Percentiles rank a stretch among this genome's conserved stretches.
Conservation (phyloP, 2,329 filamentous ascomycete species). For the Colletotrichum cordylinicola region DNA sequence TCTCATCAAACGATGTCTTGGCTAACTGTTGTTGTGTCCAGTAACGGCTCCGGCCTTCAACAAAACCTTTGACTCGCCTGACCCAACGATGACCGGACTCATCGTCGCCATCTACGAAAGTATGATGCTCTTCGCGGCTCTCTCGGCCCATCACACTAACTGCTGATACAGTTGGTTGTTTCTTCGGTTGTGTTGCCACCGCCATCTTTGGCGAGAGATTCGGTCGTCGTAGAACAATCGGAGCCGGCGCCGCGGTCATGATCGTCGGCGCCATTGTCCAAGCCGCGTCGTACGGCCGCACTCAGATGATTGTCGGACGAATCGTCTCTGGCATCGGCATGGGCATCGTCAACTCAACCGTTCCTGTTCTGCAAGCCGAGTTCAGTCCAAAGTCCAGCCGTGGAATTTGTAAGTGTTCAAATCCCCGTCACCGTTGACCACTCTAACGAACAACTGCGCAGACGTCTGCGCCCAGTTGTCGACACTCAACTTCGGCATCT, state of each 20-base stretch:
- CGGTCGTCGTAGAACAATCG: conserved; percentile 46
- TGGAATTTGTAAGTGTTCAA: conserved; percentile 32
- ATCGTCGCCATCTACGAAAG: conserved; percentile 53
- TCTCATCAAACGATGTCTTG: neutral
- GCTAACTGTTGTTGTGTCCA: conserved; percentile 25
- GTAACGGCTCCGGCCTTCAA: conserved; percentile 46
- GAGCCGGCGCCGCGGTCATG: conserved; percentile 46
- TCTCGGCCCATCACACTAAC: neutral
- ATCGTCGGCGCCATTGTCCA: conserved; percentile 49
- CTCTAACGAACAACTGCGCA: conserved; percentile 9
- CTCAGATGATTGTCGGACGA: conserved; percentile 50
- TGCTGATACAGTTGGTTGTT: conserved; percentile 29
- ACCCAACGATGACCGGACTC: conserved; percentile 45
- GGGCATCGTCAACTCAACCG: conserved; percentile 50
- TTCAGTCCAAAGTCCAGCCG: conserved; percentile 43
- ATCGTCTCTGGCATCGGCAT: conserved; percentile 53
- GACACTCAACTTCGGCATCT: conserved; percentile 52
- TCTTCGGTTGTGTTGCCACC: conserved; percentile 28
- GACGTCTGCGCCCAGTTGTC: conserved; percentile 52
- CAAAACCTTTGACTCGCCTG: conserved; percentile 42
- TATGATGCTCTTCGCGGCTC: neutral
- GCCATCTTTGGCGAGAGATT: conserved; percentile 47
- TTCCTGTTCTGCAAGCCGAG: conserved; percentile 50
- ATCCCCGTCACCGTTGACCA: no score
- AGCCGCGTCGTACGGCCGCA: conserved; percentile 43